Conservation (phyloP, 2,329 filamentous ascomycete genomes). For the Atkinsonella texensis region DNA sequence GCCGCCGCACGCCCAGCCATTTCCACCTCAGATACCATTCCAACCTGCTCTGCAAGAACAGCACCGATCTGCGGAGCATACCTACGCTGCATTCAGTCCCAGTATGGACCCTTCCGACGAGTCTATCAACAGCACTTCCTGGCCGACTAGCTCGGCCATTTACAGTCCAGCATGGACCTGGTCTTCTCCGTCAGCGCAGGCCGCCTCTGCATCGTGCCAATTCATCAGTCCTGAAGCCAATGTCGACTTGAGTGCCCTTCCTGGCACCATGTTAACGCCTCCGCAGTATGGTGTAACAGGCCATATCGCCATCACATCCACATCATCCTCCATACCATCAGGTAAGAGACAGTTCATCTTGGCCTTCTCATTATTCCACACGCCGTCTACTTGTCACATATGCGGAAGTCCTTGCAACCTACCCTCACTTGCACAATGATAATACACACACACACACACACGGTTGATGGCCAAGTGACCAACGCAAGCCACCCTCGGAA, state of each 20-base stretch:
- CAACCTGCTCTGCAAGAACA: background rate
- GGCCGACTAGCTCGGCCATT: background rate
- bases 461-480: background rate
- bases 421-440: no score
- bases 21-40: background rate
- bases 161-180: conserved; percentile 7
- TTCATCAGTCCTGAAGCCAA: background rate
- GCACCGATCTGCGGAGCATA: background rate
- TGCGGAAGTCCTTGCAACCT: background rate
- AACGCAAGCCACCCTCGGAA: background rate
- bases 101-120: background rate
- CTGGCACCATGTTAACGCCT: background rate
- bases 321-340: background rate
- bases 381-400: background rate
- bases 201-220: background rate
- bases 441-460: background rate
- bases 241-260: background rate
- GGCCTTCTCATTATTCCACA: background rate
- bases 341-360: background rate
- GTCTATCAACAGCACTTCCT: background rate
- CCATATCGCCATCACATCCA: background rate
- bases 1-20: background rate
- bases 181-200: conserved; percentile 1
- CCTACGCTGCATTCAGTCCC: background rate
- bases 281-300: background rate